Base-by-base conservation (phyloP, 2,329 filamentous ascomycete species). In the Alternaria sp. region DNA sequence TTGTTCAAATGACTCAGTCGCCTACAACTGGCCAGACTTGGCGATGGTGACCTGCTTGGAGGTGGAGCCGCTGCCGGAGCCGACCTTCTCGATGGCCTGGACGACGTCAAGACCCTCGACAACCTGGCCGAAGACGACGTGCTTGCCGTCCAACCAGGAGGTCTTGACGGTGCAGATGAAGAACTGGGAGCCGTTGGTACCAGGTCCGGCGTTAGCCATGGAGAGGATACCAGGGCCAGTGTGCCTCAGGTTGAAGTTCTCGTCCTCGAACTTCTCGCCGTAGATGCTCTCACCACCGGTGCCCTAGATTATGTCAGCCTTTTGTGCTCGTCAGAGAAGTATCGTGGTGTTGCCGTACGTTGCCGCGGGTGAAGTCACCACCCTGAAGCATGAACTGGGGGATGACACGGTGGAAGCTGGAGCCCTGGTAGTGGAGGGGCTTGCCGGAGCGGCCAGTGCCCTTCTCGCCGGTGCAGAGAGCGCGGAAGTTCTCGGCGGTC, bases 361-460 rank as follows among this genome's bases (percentile, higher is more conserved):
- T 94, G 79, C 92, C 93, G 54, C 88, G 90, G 55, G 94, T 98
- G 80, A 98, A 98, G 81, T 98, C 94, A 82, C 94, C 94, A 78
- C 94, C 94, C 84, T 97, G 92, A 75, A 97, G 94, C 94, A 98
- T 98, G 83, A 98, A 98, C 75, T 92, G 88, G 85, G 97, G 97
- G 84, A 98, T 98, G 69, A 98, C 91, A 54, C 94, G 91, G 85
- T 98, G 94, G 85, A 98, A 98, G 71, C 83, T 85, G 66, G 92
- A 95, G 71, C 92, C 87, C 85, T 97, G 97, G 88, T 92, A 99
- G 84, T 92, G 91, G 63, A 99, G 86, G 52, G 90, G 91, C 83
- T 94, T 94, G 79, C 93, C 93, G 40, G 87, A 82, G 78, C 92
- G 92, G 70, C 93, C 92, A 38, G 86, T 73, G 62, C 94, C 94